phyloP scores from a whole-genome alignment of 768 basidiomycete genomes.

The Podaxis rugospora region DNA sequence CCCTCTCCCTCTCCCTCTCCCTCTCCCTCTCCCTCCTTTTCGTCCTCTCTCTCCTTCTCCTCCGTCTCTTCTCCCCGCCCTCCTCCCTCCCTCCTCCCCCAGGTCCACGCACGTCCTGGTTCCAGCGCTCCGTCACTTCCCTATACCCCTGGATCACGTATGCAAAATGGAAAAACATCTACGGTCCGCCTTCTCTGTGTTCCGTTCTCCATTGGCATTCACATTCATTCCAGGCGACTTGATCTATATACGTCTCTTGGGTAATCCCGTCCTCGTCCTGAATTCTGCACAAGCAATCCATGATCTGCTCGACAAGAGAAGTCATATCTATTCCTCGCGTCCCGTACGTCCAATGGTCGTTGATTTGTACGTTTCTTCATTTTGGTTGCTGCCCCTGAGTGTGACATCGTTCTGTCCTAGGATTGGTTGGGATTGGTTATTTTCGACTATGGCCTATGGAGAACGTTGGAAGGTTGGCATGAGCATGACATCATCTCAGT shows the following conservation, averaged over 20 bases:
- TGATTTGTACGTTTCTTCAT: constrained; percentile 30
- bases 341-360: constrained; percentile 37
- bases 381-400: background rate
- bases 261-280: constrained; percentile 43
- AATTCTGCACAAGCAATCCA: constrained; percentile 36
- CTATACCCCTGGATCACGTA: constrained; percentile 41
- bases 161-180: constrained; percentile 37
- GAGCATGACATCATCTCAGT: background rate
- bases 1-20: background rate
- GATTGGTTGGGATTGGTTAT: constrained; percentile 45
- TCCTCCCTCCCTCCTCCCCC: constrained; percentile 31
- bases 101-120: constrained; percentile 20
- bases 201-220: background rate
- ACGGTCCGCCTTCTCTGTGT: constrained; percentile 25
- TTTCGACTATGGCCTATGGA: constrained; percentile 28
- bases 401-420: constrained; percentile 20
- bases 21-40: background rate
- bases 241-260: constrained; percentile 14
- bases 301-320: constrained; percentile 43
- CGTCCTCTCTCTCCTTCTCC: background rate
- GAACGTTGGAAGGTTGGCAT: constrained; percentile 18
- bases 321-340: constrained; percentile 40
- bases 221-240: constrained; percentile 11
- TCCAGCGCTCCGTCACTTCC: constrained; percentile 26
- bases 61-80: background rate